Percentiles rank a stretch among this genome's conserved stretches.
Conservation (phyloP, 1,284 basidiomycete genomes). For the Leccinum pachyderme region DNA sequence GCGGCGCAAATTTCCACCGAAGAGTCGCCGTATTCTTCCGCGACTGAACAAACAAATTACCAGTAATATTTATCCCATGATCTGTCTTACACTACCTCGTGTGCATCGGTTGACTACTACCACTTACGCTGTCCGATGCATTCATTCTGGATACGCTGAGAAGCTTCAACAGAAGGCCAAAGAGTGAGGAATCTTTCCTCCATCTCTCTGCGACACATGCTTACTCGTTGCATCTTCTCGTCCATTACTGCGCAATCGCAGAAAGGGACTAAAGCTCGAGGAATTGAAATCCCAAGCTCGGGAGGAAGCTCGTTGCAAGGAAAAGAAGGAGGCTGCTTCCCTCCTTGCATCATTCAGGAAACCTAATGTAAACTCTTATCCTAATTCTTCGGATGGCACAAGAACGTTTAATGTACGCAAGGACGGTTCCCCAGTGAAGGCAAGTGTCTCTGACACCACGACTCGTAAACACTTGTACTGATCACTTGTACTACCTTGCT, state of each 20-base stretch:
- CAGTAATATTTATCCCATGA: background rate
- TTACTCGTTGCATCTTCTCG: conserved; percentile 1
- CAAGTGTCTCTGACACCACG: conserved; percentile 22
- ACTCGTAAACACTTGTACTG: background rate
- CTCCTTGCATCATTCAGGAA: conserved; percentile 14
- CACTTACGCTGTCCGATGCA: conserved; percentile 7
- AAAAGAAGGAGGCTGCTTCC: conserved; percentile 24
- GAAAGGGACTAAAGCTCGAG: conserved; percentile 43
- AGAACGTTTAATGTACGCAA: conserved; percentile 39
- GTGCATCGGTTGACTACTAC: conserved; percentile 2
- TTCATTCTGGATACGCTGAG: conserved; percentile 39
- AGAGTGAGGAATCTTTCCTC: conserved; percentile 38
- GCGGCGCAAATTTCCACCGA: background rate
- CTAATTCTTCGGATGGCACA: conserved; percentile 2
- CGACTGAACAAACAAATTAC: background rate
- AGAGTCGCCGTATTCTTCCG: background rate
- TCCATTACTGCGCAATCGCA: conserved; percentile 19
- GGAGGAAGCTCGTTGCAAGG: conserved; percentile 36
- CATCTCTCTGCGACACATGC: background rate
- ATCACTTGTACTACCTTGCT: conserved; percentile 2
- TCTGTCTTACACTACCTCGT: conserved; percentile 1
- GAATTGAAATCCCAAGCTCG: conserved; percentile 39
- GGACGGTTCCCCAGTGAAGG: conserved; percentile 72
- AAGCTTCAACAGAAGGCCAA: conserved; percentile 45
- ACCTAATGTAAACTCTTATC: background rate